Base-by-base conservation (phyloP, 2,329 filamentous ascomycete genomes). In the Cordyceps fumosorosea region DNA sequence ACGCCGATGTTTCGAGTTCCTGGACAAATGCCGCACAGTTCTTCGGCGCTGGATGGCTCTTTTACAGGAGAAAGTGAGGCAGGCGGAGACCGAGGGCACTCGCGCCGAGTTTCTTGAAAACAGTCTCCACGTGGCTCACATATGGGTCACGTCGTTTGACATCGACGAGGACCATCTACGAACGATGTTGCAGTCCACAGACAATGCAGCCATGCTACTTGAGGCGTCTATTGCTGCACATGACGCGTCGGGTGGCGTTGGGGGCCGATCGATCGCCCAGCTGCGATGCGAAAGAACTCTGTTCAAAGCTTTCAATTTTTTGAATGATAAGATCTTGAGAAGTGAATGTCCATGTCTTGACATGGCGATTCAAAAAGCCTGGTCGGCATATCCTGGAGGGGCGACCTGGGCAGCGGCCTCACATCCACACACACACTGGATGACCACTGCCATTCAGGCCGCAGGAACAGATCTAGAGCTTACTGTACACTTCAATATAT, bases 401-500 rank as follows among this genome's bases (percentile, higher is more conserved):
- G 51, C 37, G 14, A 47, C 5, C 3, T 60, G 58, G 58, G 22
- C 22, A 8, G 14, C 24, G 3, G 37, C 22, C 3, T 45, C 50
- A 24, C 1, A 16, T 14, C 26, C 37, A 24, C 16, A 60, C 20
- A 26, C 20, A 4, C 50, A 60, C 11, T 60, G 57, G 57, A 12
- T 61, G 32, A 48, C 22, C 24, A 55, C 42, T 22, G 24, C 24
- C 3, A 29, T 48, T 10, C 29, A 29, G 29, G 29, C 29, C 29
- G 29, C 29, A 29, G 29, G 29, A 22, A 18, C 32, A 48, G 1
- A 32, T 11, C 4, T 34, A 4, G 6, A 14, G 3, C n/a, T 60
- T 4, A 37, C 0, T 67, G 64, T 26, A 66, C 71, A 62, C 3
- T 54, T 22, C 18, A 58, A 54, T n/a, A 11, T 62, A 0, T 12